Evolutionary conservation across 1,139 yeast genomes (phyloP).

Genomic region (Lodderomyces pseudojiufengensis): DNA sequence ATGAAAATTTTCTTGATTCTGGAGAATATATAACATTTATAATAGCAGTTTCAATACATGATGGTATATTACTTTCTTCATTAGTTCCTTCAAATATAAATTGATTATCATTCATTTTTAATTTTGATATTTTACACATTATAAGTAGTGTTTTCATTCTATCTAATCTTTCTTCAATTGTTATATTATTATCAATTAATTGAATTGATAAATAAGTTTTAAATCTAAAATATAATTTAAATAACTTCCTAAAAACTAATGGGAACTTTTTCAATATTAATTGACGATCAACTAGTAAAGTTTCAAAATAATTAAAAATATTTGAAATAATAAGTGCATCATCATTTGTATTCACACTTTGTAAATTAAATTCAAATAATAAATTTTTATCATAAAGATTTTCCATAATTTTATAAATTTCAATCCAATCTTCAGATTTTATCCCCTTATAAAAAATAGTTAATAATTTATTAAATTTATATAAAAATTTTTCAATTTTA

Average conservation of each 20-base stretch:
- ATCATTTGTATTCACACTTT: conserved; percentile 38
- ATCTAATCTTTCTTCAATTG: conserved; percentile 58
- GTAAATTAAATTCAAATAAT: conserved; percentile 56
- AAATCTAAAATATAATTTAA: conserved; percentile 66
- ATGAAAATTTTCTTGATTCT: conserved; percentile 66
- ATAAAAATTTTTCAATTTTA: conserved; percentile 55
- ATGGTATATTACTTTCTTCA: conserved; percentile 71
- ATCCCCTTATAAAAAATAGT: conserved; percentile 58
- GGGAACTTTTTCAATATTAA: conserved; percentile 59
- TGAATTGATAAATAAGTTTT: conserved; percentile 63
- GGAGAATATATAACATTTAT: conserved; percentile 75
- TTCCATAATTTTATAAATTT: conserved; percentile 70
- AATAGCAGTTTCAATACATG: conserved; percentile 81
- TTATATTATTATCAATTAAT: conserved; percentile 55
- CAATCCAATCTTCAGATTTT: conserved; percentile 75
- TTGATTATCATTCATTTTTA: conserved; percentile 67
- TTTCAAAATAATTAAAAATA: conserved; percentile 65
- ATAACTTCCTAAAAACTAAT: conserved; percentile 60
- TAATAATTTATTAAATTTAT: conserved; percentile 61
- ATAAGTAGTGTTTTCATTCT: conserved; percentile 69
- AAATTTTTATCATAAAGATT: conserved; percentile 52
- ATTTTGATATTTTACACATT: conserved; percentile 61
- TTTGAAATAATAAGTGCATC: conserved; percentile 65
- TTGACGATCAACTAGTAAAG: conserved; percentile 45
- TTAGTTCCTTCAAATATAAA: conserved; percentile 48